These are phyloP conservation scores for Perkinsus marinus DNA, from an alignment of 169 alveolate species.

Conservation along the genomic window DNA sequence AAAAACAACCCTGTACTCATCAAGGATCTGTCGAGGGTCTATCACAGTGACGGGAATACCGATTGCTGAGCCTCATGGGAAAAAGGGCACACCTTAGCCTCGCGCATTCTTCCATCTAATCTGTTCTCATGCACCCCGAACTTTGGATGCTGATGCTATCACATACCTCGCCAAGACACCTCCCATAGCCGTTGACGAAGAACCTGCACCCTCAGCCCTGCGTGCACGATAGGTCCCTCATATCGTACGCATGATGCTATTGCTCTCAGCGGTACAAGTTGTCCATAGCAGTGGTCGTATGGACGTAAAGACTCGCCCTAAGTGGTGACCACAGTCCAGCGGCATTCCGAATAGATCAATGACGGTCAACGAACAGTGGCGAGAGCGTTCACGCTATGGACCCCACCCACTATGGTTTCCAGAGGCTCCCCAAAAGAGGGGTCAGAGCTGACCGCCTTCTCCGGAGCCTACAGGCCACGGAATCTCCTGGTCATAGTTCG, in stretches of 20 bases:
- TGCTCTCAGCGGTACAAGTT: neutral
- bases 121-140: neutral
- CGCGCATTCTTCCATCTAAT: neutral
- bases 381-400: neutral
- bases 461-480: neutral
- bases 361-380: neutral
- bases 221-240: neutral
- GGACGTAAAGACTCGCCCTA: neutral
- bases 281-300: neutral
- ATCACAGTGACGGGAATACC: neutral
- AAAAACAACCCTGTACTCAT: neutral
- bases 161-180: neutral
- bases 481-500: neutral
- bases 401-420: neutral
- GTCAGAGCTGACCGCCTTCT: neutral
- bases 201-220: neutral
- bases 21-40: neutral
- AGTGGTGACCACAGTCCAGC: neutral
- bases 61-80: too few species aligned
- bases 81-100: neutral
- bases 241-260: neutral
- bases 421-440: neutral
- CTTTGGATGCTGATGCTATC: neutral
- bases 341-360: neutral
- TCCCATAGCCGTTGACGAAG: neutral